A percentile compares a stretch with the other conserved stretches of the same genome.
Conservation (phyloP, 2,329 filamentous ascomycete species). For the Lecanicillium sp. region DNA sequence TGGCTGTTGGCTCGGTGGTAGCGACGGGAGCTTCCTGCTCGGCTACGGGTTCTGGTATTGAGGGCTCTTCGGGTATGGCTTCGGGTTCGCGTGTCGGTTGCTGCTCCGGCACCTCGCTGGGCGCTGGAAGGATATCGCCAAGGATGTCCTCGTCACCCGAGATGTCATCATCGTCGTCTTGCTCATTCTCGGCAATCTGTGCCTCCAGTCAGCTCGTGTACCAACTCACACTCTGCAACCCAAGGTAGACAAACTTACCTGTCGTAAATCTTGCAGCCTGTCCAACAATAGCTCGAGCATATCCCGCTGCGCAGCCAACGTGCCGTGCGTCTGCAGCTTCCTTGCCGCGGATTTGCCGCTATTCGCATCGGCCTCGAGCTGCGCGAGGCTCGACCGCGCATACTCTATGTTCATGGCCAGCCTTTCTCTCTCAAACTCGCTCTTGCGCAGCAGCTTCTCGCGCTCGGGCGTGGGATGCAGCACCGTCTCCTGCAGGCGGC, state of each 20-base stretch:
- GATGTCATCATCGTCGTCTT: slow-evolving; percentile 32
- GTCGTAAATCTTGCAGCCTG: slow-evolving; percentile 59
- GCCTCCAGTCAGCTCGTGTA: slow-evolving; percentile 9
- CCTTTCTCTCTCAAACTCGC: slow-evolving; percentile 54
- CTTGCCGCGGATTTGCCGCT: slow-evolving; percentile 50
- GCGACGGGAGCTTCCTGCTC: slow-evolving; percentile 9
- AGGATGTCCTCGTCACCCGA: slow-evolving; percentile 52
- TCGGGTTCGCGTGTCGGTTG: slow-evolving; percentile 38
- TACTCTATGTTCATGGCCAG: slow-evolving; percentile 58
- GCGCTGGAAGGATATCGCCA: slow-evolving; percentile 38
- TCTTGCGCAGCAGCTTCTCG: slow-evolving; percentile 49
- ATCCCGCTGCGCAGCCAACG: slow-evolving; percentile 58
- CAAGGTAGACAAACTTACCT: slow-evolving; percentile 40
- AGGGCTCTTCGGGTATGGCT: slow-evolving; percentile 32
- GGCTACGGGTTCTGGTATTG: slow-evolving; percentile 5
- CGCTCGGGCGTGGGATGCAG: slow-evolving; percentile 54
- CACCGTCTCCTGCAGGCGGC: slow-evolving; percentile 57
- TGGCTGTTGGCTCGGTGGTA: slow-evolving; percentile 5
- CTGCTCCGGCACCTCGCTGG: no score
- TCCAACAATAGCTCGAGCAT: slow-evolving; percentile 58
- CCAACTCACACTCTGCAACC: no score
- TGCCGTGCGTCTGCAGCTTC: slow-evolving; percentile 53
- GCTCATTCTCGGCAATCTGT: slow-evolving; percentile 26
- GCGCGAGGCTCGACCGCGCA: slow-evolving; percentile 60
- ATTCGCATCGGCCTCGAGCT: slow-evolving; percentile 61